phyloP scores from a whole-genome alignment of 495 filamentous ascomycete species.

The Opeltia flavorubescens region DNA sequence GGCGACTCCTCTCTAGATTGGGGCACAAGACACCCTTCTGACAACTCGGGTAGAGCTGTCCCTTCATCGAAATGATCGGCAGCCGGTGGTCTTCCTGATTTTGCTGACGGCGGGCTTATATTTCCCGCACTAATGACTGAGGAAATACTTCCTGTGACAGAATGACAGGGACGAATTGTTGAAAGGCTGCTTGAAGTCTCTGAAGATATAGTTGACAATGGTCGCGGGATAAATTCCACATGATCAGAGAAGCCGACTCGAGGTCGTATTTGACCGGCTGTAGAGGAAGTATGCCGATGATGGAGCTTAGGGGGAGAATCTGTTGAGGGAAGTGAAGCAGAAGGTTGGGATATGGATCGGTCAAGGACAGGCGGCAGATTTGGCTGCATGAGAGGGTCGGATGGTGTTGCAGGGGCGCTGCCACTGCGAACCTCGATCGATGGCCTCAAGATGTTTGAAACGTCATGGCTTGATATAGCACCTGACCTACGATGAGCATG shows the following conservation, averaged over 20 bases:
- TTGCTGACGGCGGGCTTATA: slow-evolving; percentile 15
- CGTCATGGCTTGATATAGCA: slow-evolving; percentile 73
- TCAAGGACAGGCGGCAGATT: slow-evolving; percentile 20
- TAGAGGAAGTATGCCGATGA: slow-evolving; percentile 19
- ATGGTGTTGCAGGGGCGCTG: slow-evolving; percentile 59
- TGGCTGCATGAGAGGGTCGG: slow-evolving; percentile 25
- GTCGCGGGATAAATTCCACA: slow-evolving; percentile 56
- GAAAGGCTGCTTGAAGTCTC: slow-evolving; percentile 55
- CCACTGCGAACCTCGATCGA: slow-evolving; percentile 34
- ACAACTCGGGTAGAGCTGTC: not conserved
- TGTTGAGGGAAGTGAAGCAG: slow-evolving; percentile 21
- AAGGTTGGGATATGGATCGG: slow-evolving; percentile 26
- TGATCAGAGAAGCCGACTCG: slow-evolving; percentile 47
- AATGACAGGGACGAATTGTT: slow-evolving; percentile 46
- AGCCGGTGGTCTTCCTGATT: not conserved
- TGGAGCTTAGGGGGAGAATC: slow-evolving; percentile 3
- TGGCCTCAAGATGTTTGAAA: slow-evolving; percentile 56
- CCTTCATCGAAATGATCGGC: not conserved
- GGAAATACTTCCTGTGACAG: slow-evolving; percentile 47
- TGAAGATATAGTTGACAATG: slow-evolving; percentile 57
- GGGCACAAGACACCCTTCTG: not conserved
- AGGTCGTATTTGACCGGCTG: slow-evolving; percentile 26
- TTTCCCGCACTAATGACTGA: slow-evolving; percentile 32
- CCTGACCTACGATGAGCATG: slow-evolving; percentile 80
- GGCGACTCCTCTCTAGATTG: not conserved